Evolutionary conservation across 2,329 filamentous ascomycete species (phyloP), one percentile per base, ranked within the genome.

Genomic region (Furcasterigmium furcatum): DNA sequence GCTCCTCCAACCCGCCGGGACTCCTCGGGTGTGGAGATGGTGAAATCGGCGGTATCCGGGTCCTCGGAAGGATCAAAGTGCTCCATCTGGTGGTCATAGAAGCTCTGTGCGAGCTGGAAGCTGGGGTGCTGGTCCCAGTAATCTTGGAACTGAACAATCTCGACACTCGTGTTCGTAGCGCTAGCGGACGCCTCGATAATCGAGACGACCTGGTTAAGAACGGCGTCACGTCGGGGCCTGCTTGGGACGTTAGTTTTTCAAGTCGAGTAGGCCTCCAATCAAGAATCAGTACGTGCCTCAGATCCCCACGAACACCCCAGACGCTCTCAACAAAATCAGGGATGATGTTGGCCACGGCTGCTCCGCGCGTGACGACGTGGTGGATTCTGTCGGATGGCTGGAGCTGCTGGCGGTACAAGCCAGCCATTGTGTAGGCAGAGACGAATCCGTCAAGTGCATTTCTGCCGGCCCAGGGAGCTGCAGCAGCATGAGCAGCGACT

Each of bases 401-500:
- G 10, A 57, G 46, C 38, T 57, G 55, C 20, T 56, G 55, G 0
- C 55, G 49, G 10, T 52, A 47, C n/a, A 57, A 41, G 2, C 49
- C 50, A 12, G 51, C 44, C 9, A 49, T 55, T 9, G 39, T 46
- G 16, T 56, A 56, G 0, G 52, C 47, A 1, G 49, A 40, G 7
- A 56, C 51, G 5, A 52, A 52, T 0, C 51, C 54, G 38, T 55
- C 54, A 10, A 56, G 42, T 1, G 54, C 54, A 32, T 56, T 56
- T 1, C 51, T 30, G 1, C 54, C 52, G 7, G 50, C 50, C 52
- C 54, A 56, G 3, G 54, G 54, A 19, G 51, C 48, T 12, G 42
- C 51, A 3, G 46, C 54, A 8, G 54, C 54, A 12, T 56, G 54
- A 8, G 54, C 56, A 21, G 36, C 36, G 16, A 39, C 36, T 39